phyloP scores from a whole-genome alignment of 331 rosid species.

The Quercus tomentella region DNA sequence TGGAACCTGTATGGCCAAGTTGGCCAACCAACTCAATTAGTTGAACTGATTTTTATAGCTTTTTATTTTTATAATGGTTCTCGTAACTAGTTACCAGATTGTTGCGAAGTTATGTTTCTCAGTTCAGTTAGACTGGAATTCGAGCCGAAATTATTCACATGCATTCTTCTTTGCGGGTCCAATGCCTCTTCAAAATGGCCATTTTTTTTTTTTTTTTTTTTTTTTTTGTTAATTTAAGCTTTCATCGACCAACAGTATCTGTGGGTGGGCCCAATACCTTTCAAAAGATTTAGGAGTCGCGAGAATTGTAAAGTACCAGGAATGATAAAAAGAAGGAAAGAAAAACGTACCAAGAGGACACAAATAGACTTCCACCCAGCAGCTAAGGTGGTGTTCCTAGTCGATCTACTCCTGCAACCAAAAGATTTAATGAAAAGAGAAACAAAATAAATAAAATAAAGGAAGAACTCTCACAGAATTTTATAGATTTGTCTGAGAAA shows the following conservation, averaged over 20 bases:
- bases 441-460: slow-evolving; percentile 21
- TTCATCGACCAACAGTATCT: not conserved
- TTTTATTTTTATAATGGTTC: not conserved
- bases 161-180: not conserved
- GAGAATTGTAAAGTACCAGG: slow-evolving; percentile 1
- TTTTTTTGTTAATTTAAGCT: not conserved
- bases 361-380: slow-evolving; percentile 33
- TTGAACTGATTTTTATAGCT: not conserved
- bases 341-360: slow-evolving; percentile 56
- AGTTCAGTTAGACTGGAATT: not conserved
- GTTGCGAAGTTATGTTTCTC: not conserved
- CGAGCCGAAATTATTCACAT: not conserved
- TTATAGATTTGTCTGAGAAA: slow-evolving; percentile 3
- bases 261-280: not conserved
- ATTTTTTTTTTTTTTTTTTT: not conserved
- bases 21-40: not conserved
- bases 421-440: slow-evolving; percentile 39
- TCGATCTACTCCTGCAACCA: slow-evolving; percentile 72
- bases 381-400: slow-evolving; percentile 41
- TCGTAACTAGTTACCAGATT: not conserved
- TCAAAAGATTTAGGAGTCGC: not conserved
- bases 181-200: not conserved
- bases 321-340: slow-evolving; percentile 11
- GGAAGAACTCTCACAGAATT: slow-evolving; percentile 8
- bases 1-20: not conserved